Base-by-base conservation (phyloP, 2,329 filamentous ascomycete genomes). In the Exophiala lecanii-corni region DNA sequence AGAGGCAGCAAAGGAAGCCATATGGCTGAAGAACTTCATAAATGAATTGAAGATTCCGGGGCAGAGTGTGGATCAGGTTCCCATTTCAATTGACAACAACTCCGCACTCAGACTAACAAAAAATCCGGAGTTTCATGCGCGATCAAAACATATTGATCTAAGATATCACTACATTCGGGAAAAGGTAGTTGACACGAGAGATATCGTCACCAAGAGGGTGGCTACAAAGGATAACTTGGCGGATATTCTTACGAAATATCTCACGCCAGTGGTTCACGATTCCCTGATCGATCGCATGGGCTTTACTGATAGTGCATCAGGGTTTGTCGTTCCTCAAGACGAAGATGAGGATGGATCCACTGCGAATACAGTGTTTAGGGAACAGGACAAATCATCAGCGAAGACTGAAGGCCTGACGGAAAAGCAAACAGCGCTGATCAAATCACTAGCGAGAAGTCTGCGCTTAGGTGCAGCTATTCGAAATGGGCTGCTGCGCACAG, bases 321-420 rank as follows among this genome's bases (percentile, higher is more conserved):
- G n/a, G n/a, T n/a, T n/a, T 21, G 9, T 9, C 18, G 25, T 83
- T 70, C 0, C 75, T 72, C 62, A 64, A 57, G 9, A 51, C 50
- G 30, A 46, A 53, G 10, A 59, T 36, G 1, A 58, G 55, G 1
- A 23, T 13, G 17, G 34, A 10, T 13, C 34, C 34, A 12, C 34
- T 18, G 13, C 34, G 34, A 13, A 36, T 36, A n/a, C 58, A n/a
- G n/a, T n/a, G n/a, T n/a, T n/a, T n/a, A n/a, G n/a, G n/a, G n/a
- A n/a, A n/a, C n/a, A n/a, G n/a, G n/a, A n/a, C n/a, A n/a, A n/a
- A n/a, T n/a, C n/a, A n/a, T n/a, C n/a, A n/a, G n/a, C n/a, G n/a
- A n/a, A n/a, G n/a, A n/a, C n/a, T n/a, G n/a, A n/a, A n/a, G n/a
- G n/a, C n/a, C n/a, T n/a, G n/a, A n/a, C n/a, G n/a, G n/a, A n/a